Evolutionary conservation across 768 basidiomycete species (phyloP).

Genomic region (Gyrodon lividus): DNA sequence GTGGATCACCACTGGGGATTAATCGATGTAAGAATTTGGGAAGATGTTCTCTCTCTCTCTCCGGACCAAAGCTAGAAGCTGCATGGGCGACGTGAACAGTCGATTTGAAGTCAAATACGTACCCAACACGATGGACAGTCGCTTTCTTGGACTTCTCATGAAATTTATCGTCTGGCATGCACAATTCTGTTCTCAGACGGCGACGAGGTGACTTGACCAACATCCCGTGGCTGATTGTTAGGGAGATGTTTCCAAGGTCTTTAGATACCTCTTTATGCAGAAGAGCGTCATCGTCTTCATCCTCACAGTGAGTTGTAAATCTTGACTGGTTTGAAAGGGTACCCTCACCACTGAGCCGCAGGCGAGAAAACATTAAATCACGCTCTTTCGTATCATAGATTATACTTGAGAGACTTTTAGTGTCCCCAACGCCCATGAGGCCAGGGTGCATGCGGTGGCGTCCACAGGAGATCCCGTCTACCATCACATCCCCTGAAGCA

Average conservation of each 20-base stretch:
- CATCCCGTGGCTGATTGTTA: conserved; percentile 6
- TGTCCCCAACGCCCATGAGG: not conserved
- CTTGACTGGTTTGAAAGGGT: not conserved
- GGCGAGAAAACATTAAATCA: conserved; percentile 15
- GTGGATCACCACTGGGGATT: conserved; percentile 3
- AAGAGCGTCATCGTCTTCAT: conserved; percentile 22
- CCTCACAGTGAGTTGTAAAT: not conserved
- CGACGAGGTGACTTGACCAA: rapidly evolving
- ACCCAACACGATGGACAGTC: conserved; percentile 18
- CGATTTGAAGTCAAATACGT: not conserved
- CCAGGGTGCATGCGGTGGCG: rapidly evolving
- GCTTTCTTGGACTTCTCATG: conserved; percentile 25
- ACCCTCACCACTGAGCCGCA: conserved; percentile 17
- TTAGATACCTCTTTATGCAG: conserved; percentile 5
- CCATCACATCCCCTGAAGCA: not conserved
- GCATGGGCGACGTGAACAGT: not conserved
- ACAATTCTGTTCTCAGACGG: rapidly evolving
- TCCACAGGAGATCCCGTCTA: conserved; percentile 10
- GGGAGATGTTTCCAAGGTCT: conserved; percentile 16
- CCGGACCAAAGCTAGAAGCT: conserved; percentile 11
- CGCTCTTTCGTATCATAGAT: not conserved
- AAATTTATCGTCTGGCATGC: conserved; percentile 1
- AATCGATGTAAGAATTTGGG: not conserved
- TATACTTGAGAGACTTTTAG: not conserved
- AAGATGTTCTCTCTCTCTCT: not conserved